Evolutionary conservation across 352 stramenopile species (phyloP).

Genomic region (Phytophthora nicotianae): DNA sequence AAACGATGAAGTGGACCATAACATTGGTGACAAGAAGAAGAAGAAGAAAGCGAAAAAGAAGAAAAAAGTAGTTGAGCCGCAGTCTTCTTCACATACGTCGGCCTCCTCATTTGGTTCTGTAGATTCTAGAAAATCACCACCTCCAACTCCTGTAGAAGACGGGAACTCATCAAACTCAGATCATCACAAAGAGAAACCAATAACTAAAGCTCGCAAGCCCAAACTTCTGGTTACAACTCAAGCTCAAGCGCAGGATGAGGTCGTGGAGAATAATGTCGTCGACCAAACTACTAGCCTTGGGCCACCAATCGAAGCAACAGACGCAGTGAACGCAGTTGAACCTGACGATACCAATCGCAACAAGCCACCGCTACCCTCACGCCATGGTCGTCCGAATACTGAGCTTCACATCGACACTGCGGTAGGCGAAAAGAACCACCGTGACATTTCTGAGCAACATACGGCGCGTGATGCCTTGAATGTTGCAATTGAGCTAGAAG

Average conservation of each 20-base stretch:
- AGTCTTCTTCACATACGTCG: background rate
- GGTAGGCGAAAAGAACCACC: constrained; percentile 8
- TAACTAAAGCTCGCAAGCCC: constrained; percentile 8
- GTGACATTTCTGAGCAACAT: constrained; percentile 21
- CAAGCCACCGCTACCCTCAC: background rate
- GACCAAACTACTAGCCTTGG: constrained; percentile 10
- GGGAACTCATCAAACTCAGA: background rate
- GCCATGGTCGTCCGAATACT: background rate
- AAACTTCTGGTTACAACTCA: constrained; percentile 25
- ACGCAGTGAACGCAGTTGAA: constrained; percentile 1
- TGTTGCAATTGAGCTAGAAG: constrained; percentile 53
- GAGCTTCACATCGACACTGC: constrained; percentile 16
- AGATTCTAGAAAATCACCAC: background rate
- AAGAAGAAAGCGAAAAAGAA: constrained; percentile 36
- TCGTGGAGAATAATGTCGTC: background rate
- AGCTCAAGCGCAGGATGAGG: background rate
- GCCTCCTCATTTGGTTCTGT: background rate
- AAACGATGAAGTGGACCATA: constrained; percentile 5
- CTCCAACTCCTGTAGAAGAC: background rate
- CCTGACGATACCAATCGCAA: constrained; percentile 17
- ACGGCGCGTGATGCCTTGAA: constrained; percentile 20
- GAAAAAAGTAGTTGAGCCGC: constrained; percentile 11
- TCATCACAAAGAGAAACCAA: constrained; percentile 9
- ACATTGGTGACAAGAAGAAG: constrained; percentile 23
- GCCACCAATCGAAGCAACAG: constrained; percentile 22